These are phyloP conservation scores for Malassezia cuniculi DNA, from an alignment of 1,284 basidiomycete genomes.

Conservation along the genomic window DNA sequence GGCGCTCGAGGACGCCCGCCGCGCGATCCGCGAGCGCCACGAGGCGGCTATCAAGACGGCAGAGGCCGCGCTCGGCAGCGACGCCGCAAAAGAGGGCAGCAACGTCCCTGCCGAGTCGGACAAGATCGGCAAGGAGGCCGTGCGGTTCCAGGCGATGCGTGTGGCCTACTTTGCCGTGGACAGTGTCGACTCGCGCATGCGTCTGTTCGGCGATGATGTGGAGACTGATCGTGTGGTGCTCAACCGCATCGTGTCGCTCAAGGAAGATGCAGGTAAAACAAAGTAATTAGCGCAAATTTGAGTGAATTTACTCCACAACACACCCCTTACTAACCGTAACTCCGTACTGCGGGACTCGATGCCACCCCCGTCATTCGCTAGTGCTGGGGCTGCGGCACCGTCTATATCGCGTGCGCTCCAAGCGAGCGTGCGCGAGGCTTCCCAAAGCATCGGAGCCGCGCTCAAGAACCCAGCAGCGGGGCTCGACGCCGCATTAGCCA, in stretches of 20 bases:
- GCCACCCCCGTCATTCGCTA: too few relatives aligned
- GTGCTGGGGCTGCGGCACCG: too few relatives aligned
- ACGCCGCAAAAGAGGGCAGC: background rate
- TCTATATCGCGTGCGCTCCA: too few relatives aligned
- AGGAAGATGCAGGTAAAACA: constrained; percentile 88
- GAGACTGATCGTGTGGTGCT: constrained; percentile 67
- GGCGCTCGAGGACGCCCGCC: constrained; percentile 56
- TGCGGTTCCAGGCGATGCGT: constrained; percentile 91
- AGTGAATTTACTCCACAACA: too few relatives aligned
- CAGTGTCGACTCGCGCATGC: constrained; percentile 51
- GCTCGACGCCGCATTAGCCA: background rate
- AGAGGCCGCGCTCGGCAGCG: constrained; percentile 16
- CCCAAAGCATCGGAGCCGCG: too few relatives aligned
- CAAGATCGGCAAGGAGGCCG: constrained; percentile 68
- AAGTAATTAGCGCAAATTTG: too few relatives aligned
- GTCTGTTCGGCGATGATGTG: constrained; percentile 45
- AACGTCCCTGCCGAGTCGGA: constrained; percentile 2
- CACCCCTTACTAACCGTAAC: too few relatives aligned
- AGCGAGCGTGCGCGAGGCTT: too few relatives aligned
- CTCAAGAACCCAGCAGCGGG: background rate
- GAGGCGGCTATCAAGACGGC: constrained; percentile 50
- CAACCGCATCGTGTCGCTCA: constrained; percentile 85
- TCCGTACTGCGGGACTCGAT: too few relatives aligned
- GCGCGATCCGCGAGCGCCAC: constrained; percentile 52
- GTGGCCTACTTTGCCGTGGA: constrained; percentile 92